Conservation (phyloP, 805 yeast genomes). For the Starmerella sp. region DNA sequence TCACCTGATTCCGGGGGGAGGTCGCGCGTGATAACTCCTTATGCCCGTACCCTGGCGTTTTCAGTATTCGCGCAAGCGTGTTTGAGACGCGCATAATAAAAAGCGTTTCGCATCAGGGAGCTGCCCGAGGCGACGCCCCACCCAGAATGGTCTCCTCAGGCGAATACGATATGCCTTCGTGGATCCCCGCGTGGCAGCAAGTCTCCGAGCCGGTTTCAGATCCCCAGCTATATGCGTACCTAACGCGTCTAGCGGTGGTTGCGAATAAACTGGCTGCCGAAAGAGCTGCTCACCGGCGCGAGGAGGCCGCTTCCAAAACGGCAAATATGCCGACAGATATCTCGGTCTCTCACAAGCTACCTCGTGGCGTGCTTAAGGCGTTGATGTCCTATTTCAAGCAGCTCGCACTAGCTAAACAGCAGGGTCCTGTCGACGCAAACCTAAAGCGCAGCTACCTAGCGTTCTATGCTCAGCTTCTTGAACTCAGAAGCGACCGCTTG, state of each 20-base stretch:
- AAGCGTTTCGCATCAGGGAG: background rate
- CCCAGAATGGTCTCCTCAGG: background rate
- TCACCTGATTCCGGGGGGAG: background rate
- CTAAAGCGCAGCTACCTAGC: slow-evolving; percentile 37
- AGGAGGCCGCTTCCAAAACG: background rate
- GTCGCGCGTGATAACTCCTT: background rate
- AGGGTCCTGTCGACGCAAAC: slow-evolving; percentile 11
- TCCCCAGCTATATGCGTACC: slow-evolving; percentile 37
- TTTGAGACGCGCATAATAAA: background rate
- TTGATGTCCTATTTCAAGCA: slow-evolving; percentile 28
- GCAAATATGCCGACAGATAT: background rate
- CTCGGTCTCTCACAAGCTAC: slow-evolving; percentile 20
- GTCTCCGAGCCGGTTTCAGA: slow-evolving; percentile 15
- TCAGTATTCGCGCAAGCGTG: slow-evolving; percentile 1
- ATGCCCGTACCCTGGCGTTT: background rate
- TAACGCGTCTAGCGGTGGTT: slow-evolving; percentile 44
- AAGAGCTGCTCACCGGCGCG: slow-evolving; percentile 1
- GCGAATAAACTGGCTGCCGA: slow-evolving; percentile 38
- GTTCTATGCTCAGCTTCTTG: slow-evolving; percentile 48
- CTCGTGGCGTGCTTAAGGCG: slow-evolving; percentile 26
- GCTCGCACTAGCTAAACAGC: slow-evolving; percentile 21
- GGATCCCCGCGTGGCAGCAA: slow-evolving; percentile 12
- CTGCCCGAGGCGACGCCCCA: background rate
- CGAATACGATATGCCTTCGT: background rate
- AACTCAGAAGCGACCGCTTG: slow-evolving; percentile 29